Percentiles rank a stretch among this genome's conserved stretches.
Conservation (phyloP, 1,284 basidiomycete species). For the Ustilago xerochloae region DNA sequence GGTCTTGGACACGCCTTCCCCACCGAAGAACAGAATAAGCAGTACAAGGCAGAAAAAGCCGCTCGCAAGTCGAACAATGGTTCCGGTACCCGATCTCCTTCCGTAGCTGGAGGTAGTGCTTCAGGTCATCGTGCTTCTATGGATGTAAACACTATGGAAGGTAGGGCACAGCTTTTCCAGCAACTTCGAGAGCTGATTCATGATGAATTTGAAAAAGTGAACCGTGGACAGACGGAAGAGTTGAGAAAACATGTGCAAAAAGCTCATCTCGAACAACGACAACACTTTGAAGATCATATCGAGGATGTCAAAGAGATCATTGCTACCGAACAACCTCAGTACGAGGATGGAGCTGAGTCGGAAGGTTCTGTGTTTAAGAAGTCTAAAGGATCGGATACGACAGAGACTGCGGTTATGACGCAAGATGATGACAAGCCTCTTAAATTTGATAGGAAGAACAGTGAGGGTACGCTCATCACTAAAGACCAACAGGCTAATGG, state of each 20-base stretch:
- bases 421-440: slow-evolving; percentile 10
- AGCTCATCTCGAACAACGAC: slow-evolving; percentile 16
- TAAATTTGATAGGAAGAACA: slow-evolving; percentile 8
- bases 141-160: slow-evolving; percentile 43
- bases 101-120: slow-evolving; percentile 3
- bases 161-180: slow-evolving; percentile 30
- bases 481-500: slow-evolving; percentile 2
- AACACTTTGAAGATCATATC: slow-evolving; percentile 24
- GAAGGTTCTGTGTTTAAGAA: slow-evolving; percentile 11
- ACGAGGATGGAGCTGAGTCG: slow-evolving; percentile 1
- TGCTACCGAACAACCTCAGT: slow-evolving; percentile 7
- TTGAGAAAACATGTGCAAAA: slow-evolving; percentile 39
- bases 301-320: slow-evolving; percentile 31
- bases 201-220: slow-evolving; percentile 47
- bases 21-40: slow-evolving; percentile 38
- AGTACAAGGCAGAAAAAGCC: slow-evolving; percentile 41
- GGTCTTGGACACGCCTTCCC: slow-evolving; percentile 48
- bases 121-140: slow-evolving; percentile 16
- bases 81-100: slow-evolving; percentile 25
- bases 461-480: slow-evolving; percentile 14
- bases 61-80: slow-evolving; percentile 30
- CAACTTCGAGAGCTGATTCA: slow-evolving; percentile 49
- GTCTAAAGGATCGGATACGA: slow-evolving; percentile 2
- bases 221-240: slow-evolving; percentile 46
- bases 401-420: slow-evolving; percentile 13